Evolutionary conservation across 768 basidiomycete genomes (phyloP), one percentile per base, ranked within the genome.

Genomic region (Brasilioporus rufonigricans): DNA sequence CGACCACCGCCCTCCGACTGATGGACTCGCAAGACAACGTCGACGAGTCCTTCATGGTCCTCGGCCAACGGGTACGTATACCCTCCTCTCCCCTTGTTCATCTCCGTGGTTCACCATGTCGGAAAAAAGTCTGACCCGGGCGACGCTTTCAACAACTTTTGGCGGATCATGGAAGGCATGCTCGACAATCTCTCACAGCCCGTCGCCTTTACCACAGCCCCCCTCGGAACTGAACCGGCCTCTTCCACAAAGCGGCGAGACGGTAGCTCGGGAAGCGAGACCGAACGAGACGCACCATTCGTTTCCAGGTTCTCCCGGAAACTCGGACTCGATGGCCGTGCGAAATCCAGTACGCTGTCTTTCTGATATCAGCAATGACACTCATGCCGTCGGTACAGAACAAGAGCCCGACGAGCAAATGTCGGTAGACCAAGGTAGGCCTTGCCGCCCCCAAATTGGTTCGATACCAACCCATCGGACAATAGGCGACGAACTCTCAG

Each of bases 1-100:
- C 77, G 18, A 73, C 66, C 23, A 47, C 73, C 12, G 64, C 71
- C 21, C 44, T 65, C 55, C 58, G 66, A 52, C 38, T 67, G 76
- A 70, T 74, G 52, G 78, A 87, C 57, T 80, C 81, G 27, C 76
- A 79, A 65, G 81, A 82, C 56, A 81, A 85, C 2, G 87, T 89
- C 1, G 91, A 92, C 44, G 91, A 93, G 65, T 93, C 91, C 0
- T 93, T 93, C 63, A 91, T 93, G 91, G 77, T 93, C 2, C 76
- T 93, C 4, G 89, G 89, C 18, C 90, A 91, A 67, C 80, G 84
- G 61, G 88, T 90, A 63, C 62, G 76, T 55, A 52, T 45, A 10
- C 40, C 31, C n/a, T 24, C 35, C 11, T 5, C 21, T 29, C n/a
- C 21, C 35, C 11, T 5, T 12, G 10, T 4, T 23, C 24, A 14